phyloP scores from a whole-genome alignment of 371 early-diverging fungal species.

The Mortierella sp. region DNA sequence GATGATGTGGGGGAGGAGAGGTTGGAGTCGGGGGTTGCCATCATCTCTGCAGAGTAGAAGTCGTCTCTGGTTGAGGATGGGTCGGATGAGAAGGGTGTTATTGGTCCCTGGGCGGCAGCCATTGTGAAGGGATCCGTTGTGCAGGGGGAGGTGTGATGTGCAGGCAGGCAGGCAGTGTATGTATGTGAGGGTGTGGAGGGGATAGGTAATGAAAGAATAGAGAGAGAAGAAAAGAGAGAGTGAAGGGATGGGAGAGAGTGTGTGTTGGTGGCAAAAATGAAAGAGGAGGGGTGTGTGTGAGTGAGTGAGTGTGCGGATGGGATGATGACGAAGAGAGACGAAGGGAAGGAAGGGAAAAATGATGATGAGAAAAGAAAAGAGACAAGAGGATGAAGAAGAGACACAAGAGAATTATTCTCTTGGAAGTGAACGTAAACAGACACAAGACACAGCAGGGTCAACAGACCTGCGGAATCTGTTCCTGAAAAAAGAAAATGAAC shows the following conservation, averaged over 20 bases:
- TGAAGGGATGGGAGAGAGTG: background rate
- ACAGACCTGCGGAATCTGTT: no score
- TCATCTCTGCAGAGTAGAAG: background rate
- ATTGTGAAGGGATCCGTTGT: no score
- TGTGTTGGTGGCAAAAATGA: background rate
- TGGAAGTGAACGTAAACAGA: background rate
- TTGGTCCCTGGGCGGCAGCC: background rate
- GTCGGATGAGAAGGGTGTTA: background rate
- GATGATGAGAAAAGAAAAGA: background rate
- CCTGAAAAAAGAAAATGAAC: background rate
- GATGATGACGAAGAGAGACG: background rate
- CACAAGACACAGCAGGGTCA: background rate
- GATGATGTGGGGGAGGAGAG: background rate
- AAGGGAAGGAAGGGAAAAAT: background rate
- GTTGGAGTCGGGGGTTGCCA: background rate
- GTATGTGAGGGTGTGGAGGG: background rate
- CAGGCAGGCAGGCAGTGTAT: background rate
- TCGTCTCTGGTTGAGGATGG: background rate
- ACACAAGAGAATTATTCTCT: no score
- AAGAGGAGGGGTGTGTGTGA: background rate
- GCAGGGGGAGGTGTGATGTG: conserved; percentile 6
- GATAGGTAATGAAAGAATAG: background rate
- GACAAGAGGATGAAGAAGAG: background rate
- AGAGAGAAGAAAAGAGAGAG: background rate
- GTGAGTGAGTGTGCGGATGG: background rate